Evolutionary conservation across 345 rosid species (phyloP), one percentile per base, ranked within the genome.

Genomic region (Corchorus capsularis): DNA sequence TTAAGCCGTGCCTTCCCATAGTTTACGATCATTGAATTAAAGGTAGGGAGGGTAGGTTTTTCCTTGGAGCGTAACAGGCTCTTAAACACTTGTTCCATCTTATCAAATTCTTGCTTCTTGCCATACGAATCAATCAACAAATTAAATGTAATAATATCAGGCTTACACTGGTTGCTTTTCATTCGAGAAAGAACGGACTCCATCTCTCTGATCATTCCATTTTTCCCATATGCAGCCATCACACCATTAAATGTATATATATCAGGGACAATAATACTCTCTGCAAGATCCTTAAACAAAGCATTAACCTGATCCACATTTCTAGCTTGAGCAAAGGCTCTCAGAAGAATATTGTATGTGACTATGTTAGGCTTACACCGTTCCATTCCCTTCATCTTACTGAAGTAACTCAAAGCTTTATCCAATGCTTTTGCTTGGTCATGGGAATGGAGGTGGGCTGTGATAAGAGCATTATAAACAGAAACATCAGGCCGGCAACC

Each of bases 191-290:
- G 98, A 75, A 93, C 85, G 54, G 82, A 82, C 72, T 95, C 99
- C 99, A 95, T 95, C 80, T 95, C 98, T 55, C 74, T 83, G 19
- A 95, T 93, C 98, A 95, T 93, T 80, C 98, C 43, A 1, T 85
- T 91, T 76, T 95, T 95, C 66, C 99, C 99, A 79, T 91, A 93
- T 1, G 91, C 99, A 87, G 93, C 99, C 98, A 95, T 87, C 71
- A 95, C 93, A 13, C 99, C 99, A 15, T 95, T 95, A 46, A 76
- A 95, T 0, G 98, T 93, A 63, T 90, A 93, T 47, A 87, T 81
- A 72, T 95, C 99, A 16, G 94, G 91, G 0, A 94, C 83, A 81
- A 95, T 73, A 34, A 72, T 69, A 63, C 94, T 89, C 27, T 85
- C 81, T 17, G 88, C 82, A 15, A 95, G 89, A 50, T 93, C 97